phyloP scores from a whole-genome alignment of 129 eudicot genomes.

The Chrysanthemum seticuspe region DNA sequence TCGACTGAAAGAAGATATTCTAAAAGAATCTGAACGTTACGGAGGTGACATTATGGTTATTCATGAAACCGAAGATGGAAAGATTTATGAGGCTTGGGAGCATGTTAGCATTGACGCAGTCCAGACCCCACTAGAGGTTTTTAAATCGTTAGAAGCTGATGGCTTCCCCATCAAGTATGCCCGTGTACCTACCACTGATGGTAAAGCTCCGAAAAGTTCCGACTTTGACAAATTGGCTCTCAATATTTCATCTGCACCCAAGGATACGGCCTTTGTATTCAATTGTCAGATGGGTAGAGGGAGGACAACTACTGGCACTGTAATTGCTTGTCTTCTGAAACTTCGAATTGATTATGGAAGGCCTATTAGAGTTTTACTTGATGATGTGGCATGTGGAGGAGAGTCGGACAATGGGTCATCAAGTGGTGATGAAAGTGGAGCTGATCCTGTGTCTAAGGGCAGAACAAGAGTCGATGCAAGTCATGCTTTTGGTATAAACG shows the following conservation, averaged over 20 bases:
- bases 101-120: constrained; percentile 59
- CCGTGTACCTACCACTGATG: constrained; percentile 96
- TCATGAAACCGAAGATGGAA: constrained; percentile 81
- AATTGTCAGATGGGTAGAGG: constrained; percentile 99
- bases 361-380: constrained; percentile 60
- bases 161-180: constrained; percentile 90
- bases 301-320: constrained; percentile 96
- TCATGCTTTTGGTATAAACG: constrained; percentile 83
- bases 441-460: constrained; percentile 29
- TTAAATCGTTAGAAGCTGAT: constrained; percentile 62
- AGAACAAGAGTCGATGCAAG: constrained; percentile 39
- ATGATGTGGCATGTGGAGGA: constrained; percentile 43
- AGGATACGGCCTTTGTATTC: constrained; percentile 84
- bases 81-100: constrained; percentile 91
- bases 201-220: constrained; percentile 96
- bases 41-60: constrained; percentile 92
- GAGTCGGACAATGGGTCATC: constrained; percentile 48
- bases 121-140: constrained; percentile 93
- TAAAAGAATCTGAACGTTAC: constrained; percentile 79
- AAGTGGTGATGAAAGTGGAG: constrained; percentile 70
- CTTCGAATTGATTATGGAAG: constrained; percentile 87
- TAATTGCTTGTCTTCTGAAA: constrained; percentile 85
- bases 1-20: constrained; percentile 77
- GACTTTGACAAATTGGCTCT: constrained; percentile 82
- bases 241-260: constrained; percentile 80